phyloP scores from a whole-genome alignment of 305 asterid species.

The Fraxinus angustifolia region DNA sequence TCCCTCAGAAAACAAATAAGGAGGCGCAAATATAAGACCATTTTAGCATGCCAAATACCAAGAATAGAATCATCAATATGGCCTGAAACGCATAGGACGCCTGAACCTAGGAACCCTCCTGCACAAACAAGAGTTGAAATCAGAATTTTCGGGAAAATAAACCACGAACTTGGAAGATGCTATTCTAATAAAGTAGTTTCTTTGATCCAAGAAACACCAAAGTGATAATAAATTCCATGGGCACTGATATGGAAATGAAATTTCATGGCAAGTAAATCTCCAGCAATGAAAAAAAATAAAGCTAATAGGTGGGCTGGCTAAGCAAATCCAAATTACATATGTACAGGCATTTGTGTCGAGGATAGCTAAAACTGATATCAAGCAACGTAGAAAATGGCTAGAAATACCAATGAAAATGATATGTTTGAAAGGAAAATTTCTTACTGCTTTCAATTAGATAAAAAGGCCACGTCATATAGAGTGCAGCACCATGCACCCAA shows the following conservation, averaged over 20 bases:
- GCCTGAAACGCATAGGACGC: conserved; percentile 75
- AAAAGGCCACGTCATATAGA: not conserved
- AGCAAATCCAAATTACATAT: not conserved
- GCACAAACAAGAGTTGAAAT: conserved; percentile 32
- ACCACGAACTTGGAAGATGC: not conserved
- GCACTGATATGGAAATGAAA: not conserved
- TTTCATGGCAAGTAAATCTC: not conserved
- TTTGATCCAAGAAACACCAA: not conserved
- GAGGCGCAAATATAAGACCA: conserved; percentile 17
- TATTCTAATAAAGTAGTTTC: not conserved
- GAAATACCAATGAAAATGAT: not conserved
- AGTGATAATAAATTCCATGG: not conserved
- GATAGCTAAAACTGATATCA: not conserved
- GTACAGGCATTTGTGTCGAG: not conserved
- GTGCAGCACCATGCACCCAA: not conserved
- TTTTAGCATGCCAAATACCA: conserved; percentile 21
- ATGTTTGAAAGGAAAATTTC: not conserved
- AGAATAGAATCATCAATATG: conserved; percentile 45
- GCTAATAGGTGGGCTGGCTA: not conserved
- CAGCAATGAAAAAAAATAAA: not conserved
- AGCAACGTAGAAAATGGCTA: not conserved
- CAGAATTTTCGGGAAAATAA: conserved; percentile 11
- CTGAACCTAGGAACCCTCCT: conserved; percentile 78
- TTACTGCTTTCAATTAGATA: not conserved
- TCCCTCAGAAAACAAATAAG: not conserved